Base-by-base conservation (phyloP, 768 basidiomycete species). In the Pulveroboletus frians region DNA sequence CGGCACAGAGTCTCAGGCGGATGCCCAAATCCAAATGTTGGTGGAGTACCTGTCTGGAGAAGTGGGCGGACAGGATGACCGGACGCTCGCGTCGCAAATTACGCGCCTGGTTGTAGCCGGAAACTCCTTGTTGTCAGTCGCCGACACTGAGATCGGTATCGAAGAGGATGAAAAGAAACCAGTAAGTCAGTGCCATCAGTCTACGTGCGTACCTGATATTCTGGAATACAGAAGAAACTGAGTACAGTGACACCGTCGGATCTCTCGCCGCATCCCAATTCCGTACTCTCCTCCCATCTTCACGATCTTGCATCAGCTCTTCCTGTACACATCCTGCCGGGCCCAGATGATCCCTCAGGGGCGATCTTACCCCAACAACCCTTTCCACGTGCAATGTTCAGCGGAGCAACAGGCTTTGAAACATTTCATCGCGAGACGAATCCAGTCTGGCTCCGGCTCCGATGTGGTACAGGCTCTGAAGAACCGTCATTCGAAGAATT, bases 321-420 rank as follows among this genome's bases (percentile, higher is more conserved):
- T 56, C 89, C 94, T 1, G 76, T 97, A 30, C 92, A 94, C 60
- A 72, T 99, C 26, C 74, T 98, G 36, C 91, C 94, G 3, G 96
- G 96, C 8, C 80, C 83, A 45, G 75, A 77, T 31, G 96, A 99
- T 67, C 96, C 95, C 3, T 80, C 92, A 13, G 92, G 90, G 0
- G 77, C 79, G 0, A 92, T 94, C 34, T 72, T 99, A 56, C 96
- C 96, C 3, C 96, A 99, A 65, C 96, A 96, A 60, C 78, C 91
- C 0, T 78, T 98, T 56, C 96, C 96, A 41, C 80, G 84, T 29
- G 87, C 91, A 6, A 93, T 98, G 87, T 86, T 99, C 53, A 82
- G 90, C 49, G 71, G 74, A 27, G 66, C 69, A 49, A 74, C 78
- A 49, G 72, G 71, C 29, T 80, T 78, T 47, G 71, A 79, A 23